Evolutionary conservation across 208 protist species (phyloP).

Genomic region (Paratrypanosoma confusum): DNA sequence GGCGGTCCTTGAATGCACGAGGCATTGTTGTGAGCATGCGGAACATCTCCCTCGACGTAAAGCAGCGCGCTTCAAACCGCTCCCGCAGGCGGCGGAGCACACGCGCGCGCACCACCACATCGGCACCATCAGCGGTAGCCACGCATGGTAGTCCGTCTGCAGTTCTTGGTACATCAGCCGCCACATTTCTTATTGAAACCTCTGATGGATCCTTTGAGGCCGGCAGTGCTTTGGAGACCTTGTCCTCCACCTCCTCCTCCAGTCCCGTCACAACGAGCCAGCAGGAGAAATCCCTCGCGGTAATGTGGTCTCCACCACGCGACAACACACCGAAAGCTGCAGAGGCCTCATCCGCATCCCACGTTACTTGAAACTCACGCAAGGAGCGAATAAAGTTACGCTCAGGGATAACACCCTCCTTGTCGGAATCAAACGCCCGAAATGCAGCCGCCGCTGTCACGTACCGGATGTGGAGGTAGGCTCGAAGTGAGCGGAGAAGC

Average conservation of each 20-base stretch:
- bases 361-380: slow-evolving; percentile 58
- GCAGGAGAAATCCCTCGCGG: no score
- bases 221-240: no score
- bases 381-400: slow-evolving; percentile 55
- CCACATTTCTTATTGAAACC: no score
- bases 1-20: slow-evolving; percentile 45
- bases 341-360: neutral
- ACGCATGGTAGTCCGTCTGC: no score
- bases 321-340: slow-evolving; percentile 1
- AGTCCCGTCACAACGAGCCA: no score
- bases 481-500: slow-evolving; percentile 47
- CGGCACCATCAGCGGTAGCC: no score
- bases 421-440: slow-evolving; percentile 70
- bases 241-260: no score
- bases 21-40: slow-evolving; percentile 80
- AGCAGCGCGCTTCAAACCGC: slow-evolving; percentile 53
- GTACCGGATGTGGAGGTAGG: slow-evolving; percentile 62
- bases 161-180: no score
- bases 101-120: slow-evolving; percentile 30
- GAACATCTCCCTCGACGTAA: slow-evolving; percentile 79
- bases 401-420: slow-evolving; percentile 68
- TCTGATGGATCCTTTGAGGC: no score
- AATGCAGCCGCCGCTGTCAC: slow-evolving; percentile 68
- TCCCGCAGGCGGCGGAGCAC: slow-evolving; percentile 45
- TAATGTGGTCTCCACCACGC: slow-evolving; percentile 1